A percentile compares a stretch with the other conserved stretches of the same genome.
phyloP scores from a whole-genome alignment of 106 monocot species.

The Dendrobium officinale region DNA sequence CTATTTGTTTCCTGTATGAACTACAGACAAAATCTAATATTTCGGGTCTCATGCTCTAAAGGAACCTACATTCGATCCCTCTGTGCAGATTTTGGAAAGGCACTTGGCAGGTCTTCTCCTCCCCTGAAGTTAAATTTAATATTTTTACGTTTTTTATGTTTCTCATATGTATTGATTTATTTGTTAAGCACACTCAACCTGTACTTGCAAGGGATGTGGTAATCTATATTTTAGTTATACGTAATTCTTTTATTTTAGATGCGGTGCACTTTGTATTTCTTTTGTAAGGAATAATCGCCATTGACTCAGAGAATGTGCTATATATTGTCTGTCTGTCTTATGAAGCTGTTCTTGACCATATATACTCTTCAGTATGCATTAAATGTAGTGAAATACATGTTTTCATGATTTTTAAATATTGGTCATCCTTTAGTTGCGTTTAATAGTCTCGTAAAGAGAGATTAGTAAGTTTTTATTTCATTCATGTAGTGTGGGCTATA shows the following conservation, averaged over 20 bases:
- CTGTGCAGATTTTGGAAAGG: conserved; percentile 96
- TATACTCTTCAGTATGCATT: not conserved
- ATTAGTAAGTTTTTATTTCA: not conserved
- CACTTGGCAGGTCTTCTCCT: conserved; percentile 73
- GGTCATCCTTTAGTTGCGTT: not conserved
- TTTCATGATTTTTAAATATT: not conserved
- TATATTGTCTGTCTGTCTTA: not conserved
- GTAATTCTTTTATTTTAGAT: not conserved
- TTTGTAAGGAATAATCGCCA: not conserved
- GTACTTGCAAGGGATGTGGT: not conserved
- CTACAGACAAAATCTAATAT: conserved; percentile 87
- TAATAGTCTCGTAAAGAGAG: not conserved
- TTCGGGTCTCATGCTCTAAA: conserved; percentile 96
- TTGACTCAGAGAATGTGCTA: not conserved
- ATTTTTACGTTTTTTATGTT: not conserved
- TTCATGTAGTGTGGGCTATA: too few species aligned
- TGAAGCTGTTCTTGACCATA: not conserved
- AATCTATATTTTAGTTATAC: not conserved
- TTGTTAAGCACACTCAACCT: not conserved
- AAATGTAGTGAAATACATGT: not conserved
- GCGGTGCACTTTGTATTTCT: not conserved
- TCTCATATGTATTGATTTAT: not conserved
- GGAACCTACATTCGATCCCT: conserved; percentile 97
- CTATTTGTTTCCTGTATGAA: not conserved
- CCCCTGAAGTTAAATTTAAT: not conserved